Evolutionary conservation across 2,329 filamentous ascomycete species (phyloP).

Genomic region (Colletotrichum cereale): DNA sequence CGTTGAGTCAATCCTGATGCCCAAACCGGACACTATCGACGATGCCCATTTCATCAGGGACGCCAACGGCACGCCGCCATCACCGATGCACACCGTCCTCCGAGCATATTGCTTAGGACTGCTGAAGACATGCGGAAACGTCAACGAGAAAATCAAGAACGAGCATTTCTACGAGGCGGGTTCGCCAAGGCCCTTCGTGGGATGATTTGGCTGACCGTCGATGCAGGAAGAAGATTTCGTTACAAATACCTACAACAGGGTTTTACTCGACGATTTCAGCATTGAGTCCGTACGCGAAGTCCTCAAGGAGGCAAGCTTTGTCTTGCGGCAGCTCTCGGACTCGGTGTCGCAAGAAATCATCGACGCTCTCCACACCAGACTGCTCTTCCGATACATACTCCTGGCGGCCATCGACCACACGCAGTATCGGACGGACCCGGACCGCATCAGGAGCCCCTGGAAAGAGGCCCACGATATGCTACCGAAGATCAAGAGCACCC

Average conservation of each 20-base stretch:
- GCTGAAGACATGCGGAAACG: slow-evolving; percentile 84
- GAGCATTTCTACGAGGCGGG: slow-evolving; percentile 91
- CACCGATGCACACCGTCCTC: slow-evolving; percentile 73
- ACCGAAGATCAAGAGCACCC: slow-evolving; percentile 68
- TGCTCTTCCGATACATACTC: slow-evolving; percentile 76
- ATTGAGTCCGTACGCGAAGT: slow-evolving; percentile 66
- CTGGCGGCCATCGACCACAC: slow-evolving; percentile 66
- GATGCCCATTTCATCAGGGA: slow-evolving; percentile 72
- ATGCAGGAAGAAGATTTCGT: slow-evolving; percentile 95
- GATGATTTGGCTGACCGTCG: slow-evolving; percentile 2
- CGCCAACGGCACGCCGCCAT: slow-evolving; percentile 42
- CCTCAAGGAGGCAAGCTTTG: slow-evolving; percentile 66
- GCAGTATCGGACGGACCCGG: slow-evolving; percentile 58
- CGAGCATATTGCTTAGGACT: slow-evolving; percentile 88
- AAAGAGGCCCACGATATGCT: slow-evolving; percentile 64
- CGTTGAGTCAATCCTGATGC: slow-evolving; percentile 84
- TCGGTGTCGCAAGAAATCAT: slow-evolving; percentile 56
- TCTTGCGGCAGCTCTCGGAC: slow-evolving; percentile 59
- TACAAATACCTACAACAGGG: slow-evolving; percentile 88
- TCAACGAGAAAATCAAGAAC: slow-evolving; percentile 81
- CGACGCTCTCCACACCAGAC: slow-evolving; percentile 71
- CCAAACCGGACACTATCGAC: slow-evolving; percentile 72
- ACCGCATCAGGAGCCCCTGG: slow-evolving; percentile 65
- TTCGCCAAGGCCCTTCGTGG: slow-evolving; percentile 6
- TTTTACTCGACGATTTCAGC: slow-evolving; percentile 76